Evolutionary conservation across 2,329 filamentous ascomycete genomes (phyloP).

Genomic region (Eurotiales sp.): DNA sequence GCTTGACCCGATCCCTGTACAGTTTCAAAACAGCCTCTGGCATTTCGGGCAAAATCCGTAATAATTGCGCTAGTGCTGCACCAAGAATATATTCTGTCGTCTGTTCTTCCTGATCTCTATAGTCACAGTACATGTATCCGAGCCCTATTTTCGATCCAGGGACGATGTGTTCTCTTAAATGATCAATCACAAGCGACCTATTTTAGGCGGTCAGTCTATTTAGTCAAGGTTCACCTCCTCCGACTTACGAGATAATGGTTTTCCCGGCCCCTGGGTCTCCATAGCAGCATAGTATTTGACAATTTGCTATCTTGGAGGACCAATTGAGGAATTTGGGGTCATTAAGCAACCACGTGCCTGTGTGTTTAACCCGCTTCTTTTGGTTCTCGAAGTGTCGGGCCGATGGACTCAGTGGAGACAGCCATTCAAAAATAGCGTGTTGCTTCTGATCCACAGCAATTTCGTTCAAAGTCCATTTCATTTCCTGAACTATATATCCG

Average conservation of each 20-base stretch:
- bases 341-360: constrained; percentile 6
- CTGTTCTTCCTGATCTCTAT: constrained; percentile 15
- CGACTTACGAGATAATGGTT: constrained; percentile 15
- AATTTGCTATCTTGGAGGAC: constrained; percentile 3
- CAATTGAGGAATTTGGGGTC: constrained; percentile 8
- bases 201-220: constrained; percentile 4
- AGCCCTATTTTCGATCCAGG: constrained; percentile 13
- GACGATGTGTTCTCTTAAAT: constrained; percentile 9
- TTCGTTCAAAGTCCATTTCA: background rate
- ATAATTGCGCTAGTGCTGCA: constrained; percentile 12
- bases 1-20: background rate
- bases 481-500: background rate
- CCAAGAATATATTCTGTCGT: constrained; percentile 16
- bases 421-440: constrained; percentile 15
- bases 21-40: constrained; percentile 1
- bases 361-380: constrained; percentile 5
- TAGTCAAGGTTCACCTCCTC: background rate
- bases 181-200: constrained; percentile 15
- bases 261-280: constrained; percentile 16
- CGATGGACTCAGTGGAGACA: constrained; percentile 5
- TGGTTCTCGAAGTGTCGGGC: constrained; percentile 4
- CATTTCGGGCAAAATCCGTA: constrained; percentile 9
- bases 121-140: constrained; percentile 17
- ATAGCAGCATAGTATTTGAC: constrained; percentile 13
- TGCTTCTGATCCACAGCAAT: constrained; percentile 36